These are phyloP conservation scores for Schwanniomyces vanrijiae DNA, from an alignment of 805 yeast genomes.

Conservation along the genomic window DNA sequence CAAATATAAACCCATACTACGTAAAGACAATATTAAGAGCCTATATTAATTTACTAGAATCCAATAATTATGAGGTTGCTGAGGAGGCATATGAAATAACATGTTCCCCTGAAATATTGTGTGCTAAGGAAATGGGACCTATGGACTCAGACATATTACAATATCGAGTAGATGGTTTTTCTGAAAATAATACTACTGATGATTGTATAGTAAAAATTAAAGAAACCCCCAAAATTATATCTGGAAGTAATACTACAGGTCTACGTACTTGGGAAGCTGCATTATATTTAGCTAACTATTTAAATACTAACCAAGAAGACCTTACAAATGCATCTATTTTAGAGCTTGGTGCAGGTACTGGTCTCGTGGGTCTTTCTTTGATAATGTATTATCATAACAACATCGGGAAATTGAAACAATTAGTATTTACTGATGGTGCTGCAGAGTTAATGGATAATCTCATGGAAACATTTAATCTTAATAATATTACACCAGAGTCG, in stretches of 20 bases:
- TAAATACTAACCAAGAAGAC: slow-evolving; percentile 22
- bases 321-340: slow-evolving; percentile 39
- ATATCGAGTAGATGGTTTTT: slow-evolving; percentile 29
- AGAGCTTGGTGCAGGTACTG: slow-evolving; percentile 92
- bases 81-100: slow-evolving; percentile 46
- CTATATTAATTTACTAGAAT: slow-evolving; percentile 37
- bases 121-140: slow-evolving; percentile 30
- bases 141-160: slow-evolving; percentile 37
- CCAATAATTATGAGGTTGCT: slow-evolving; percentile 24
- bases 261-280: slow-evolving; percentile 95
- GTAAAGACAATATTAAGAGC: slow-evolving; percentile 45
- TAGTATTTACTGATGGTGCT: slow-evolving; percentile 70
- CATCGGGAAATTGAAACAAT: slow-evolving; percentile 14
- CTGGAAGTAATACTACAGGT: slow-evolving; percentile 86
- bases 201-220: slow-evolving; percentile 34
- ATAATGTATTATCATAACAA: slow-evolving; percentile 20
- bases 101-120: slow-evolving; percentile 31
- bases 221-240: slow-evolving; percentile 64
- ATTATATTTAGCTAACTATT: slow-evolving; percentile 55
- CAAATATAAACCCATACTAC: slow-evolving; percentile 50
- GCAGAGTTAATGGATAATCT: slow-evolving; percentile 50
- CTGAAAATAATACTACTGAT: slow-evolving; percentile 9
- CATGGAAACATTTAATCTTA: slow-evolving; percentile 44
- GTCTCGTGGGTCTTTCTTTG: slow-evolving; percentile 62
- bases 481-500: slow-evolving; percentile 23